Evolutionary conservation across 1,139 yeast genomes (phyloP).

Genomic region (Hanseniaspora sp.): DNA sequence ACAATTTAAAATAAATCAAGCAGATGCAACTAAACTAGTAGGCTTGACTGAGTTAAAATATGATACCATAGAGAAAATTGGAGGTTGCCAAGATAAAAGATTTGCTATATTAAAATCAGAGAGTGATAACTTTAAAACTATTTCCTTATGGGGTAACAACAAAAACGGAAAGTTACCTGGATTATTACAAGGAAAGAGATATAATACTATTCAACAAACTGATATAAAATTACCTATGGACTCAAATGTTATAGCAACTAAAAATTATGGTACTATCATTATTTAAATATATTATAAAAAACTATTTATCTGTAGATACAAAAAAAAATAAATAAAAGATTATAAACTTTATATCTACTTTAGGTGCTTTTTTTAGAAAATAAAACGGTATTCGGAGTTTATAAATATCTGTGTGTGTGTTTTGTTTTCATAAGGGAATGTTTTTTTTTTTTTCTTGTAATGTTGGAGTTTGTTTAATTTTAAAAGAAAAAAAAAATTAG

Average conservation of each 20-base stretch:
- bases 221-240: background rate
- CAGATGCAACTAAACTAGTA: slow-evolving; percentile 53
- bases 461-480: too few relatives aligned
- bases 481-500: too few relatives aligned
- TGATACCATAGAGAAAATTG: slow-evolving; percentile 35
- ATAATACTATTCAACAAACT: slow-evolving; percentile 19
- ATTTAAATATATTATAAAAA: background rate
- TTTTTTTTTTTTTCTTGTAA: too few relatives aligned
- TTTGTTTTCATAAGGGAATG: too few relatives aligned
- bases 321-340: too few relatives aligned
- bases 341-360: too few relatives aligned
- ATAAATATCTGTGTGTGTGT: too few relatives aligned
- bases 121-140: slow-evolving; percentile 51
- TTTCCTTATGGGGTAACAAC: slow-evolving; percentile 63
- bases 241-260: background rate
- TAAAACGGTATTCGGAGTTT: too few relatives aligned
- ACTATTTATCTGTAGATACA: background rate
- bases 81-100: slow-evolving; percentile 50
- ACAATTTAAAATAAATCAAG: slow-evolving; percentile 60
- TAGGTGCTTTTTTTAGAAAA: too few relatives aligned
- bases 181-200: slow-evolving; percentile 16
- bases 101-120: slow-evolving; percentile 55
- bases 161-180: slow-evolving; percentile 67
- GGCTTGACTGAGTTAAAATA: slow-evolving; percentile 39
- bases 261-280: slow-evolving; percentile 7